phyloP scores from a whole-genome alignment of 1,284 basidiomycete genomes.

The Microbotryum violaceum region DNA sequence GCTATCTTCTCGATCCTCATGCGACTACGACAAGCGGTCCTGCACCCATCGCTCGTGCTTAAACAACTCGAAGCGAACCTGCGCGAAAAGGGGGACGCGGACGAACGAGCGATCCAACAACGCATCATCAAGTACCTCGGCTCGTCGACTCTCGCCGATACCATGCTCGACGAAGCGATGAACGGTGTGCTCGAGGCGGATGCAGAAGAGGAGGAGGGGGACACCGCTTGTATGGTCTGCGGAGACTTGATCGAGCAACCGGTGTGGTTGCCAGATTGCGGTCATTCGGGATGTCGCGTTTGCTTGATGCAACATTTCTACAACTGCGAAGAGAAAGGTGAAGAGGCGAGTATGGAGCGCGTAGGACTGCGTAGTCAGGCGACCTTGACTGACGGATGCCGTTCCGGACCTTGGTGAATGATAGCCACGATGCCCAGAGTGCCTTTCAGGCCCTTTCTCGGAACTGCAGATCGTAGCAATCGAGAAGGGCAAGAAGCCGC shows the following conservation, averaged over 20 bases:
- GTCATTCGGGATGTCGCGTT: slow-evolving; percentile 57
- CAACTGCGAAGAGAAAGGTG: slow-evolving; percentile 56
- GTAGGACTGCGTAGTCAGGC: slow-evolving; percentile 3
- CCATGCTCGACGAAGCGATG: slow-evolving; percentile 6
- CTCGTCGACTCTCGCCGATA: background rate
- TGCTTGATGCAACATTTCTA: slow-evolving; percentile 66
- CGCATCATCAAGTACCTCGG: slow-evolving; percentile 27
- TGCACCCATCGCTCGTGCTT: slow-evolving; percentile 43
- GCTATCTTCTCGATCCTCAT: slow-evolving; percentile 44
- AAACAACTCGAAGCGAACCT: slow-evolving; percentile 31
- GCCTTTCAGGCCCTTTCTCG: slow-evolving; percentile 15
- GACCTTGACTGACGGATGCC: slow-evolving; percentile 7
- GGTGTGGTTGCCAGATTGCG: slow-evolving; percentile 40
- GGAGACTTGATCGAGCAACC: slow-evolving; percentile 36
- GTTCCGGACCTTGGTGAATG: no score
- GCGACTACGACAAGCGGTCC: slow-evolving; percentile 44
- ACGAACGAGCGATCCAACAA: slow-evolving; percentile 10
- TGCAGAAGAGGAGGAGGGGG: slow-evolving; percentile 17
- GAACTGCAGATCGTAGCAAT: slow-evolving; percentile 10
- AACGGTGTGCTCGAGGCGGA: slow-evolving; percentile 15
- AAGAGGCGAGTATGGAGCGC: slow-evolving; percentile 46
- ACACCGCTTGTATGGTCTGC: slow-evolving; percentile 40
- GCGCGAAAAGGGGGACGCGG: slow-evolving; percentile 7
- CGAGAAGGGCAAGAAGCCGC: slow-evolving; percentile 12
- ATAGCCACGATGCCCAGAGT: slow-evolving; percentile 24